Conservation (phyloP, 1,284 basidiomycete genomes). For the Ceratobasidium theobromae region DNA sequence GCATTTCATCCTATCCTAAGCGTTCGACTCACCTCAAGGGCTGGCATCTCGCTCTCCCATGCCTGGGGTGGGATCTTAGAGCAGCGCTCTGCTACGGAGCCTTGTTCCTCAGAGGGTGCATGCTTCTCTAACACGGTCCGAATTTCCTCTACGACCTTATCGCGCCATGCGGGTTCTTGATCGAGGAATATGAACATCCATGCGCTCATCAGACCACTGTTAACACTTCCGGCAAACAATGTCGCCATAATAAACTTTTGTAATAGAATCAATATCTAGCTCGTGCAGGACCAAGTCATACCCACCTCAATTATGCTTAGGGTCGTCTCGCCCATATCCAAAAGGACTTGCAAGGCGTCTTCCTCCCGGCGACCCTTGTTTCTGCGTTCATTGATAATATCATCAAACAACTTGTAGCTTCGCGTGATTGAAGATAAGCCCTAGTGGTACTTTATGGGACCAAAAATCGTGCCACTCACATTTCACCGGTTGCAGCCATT, state of each 20-base stretch:
- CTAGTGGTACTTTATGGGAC: no score
- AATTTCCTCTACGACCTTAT: not conserved
- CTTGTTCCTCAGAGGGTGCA: not conserved
- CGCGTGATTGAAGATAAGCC: no score
- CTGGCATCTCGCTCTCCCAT: slow-evolving; percentile 20
- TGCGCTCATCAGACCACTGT: slow-evolving; percentile 22
- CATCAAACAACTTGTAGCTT: slow-evolving; percentile 1
- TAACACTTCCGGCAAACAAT: slow-evolving; percentile 11
- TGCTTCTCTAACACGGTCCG: not conserved
- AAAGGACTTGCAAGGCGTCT: not conserved
- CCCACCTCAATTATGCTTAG: not conserved
- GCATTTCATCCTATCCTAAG: not conserved
- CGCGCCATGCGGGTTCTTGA: slow-evolving; percentile 4
- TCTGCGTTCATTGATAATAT: slow-evolving; percentile 12
- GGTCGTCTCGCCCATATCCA: slow-evolving; percentile 11
- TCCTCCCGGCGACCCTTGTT: not conserved
- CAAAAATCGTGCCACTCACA: not conserved
- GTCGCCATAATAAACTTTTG: slow-evolving; percentile 3
- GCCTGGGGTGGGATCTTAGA: slow-evolving; percentile 1
- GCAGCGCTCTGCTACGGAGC: not conserved
- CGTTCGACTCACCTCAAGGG: not conserved
- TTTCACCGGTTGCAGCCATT: not conserved
- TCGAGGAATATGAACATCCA: slow-evolving; percentile 28
- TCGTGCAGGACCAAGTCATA: not conserved
- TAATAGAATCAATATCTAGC: not conserved